These are phyloP conservation scores for Jaenimonas drosophilae DNA, from an alignment of 208 protist species.

Conservation along the genomic window DNA sequence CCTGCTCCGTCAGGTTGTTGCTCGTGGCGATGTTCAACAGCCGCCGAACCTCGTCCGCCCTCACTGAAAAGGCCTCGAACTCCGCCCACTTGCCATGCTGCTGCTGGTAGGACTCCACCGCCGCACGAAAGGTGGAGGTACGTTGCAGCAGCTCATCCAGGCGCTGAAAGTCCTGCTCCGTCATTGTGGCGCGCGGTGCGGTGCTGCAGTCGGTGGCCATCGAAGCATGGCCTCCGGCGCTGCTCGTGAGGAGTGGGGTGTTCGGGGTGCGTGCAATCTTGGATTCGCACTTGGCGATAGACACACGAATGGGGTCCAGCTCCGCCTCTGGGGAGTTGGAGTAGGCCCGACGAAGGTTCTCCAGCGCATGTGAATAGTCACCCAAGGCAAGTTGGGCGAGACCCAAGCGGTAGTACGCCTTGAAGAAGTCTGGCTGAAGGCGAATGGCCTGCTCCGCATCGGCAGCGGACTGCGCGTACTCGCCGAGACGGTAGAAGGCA, in stretches of 20 bases:
- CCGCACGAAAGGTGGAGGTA: slow-evolving; percentile 1
- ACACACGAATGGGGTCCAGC: slow-evolving; percentile 16
- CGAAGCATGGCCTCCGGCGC: not conserved
- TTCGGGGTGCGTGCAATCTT: slow-evolving; percentile 32
- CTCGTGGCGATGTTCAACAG: slow-evolving; percentile 35
- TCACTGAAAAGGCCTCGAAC: slow-evolving; percentile 26
- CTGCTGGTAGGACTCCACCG: slow-evolving; percentile 6
- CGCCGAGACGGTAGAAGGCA: slow-evolving; percentile 38
- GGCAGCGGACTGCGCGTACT: slow-evolving; percentile 19
- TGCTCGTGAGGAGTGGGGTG: slow-evolving; percentile 20
- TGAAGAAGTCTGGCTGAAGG: slow-evolving; percentile 40
- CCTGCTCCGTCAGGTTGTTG: slow-evolving; percentile 12
- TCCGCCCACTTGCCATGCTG: slow-evolving; percentile 9
- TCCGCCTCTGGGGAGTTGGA: slow-evolving; percentile 16
- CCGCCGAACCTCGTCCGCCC: slow-evolving; percentile 16
- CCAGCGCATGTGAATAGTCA: slow-evolving; percentile 22
- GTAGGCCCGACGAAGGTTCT: slow-evolving; percentile 25
- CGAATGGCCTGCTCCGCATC: slow-evolving; percentile 33
- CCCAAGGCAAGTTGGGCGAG: slow-evolving; percentile 24
- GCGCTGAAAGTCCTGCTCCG: too few species aligned
- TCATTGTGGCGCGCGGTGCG: not conserved
- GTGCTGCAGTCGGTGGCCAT: not conserved
- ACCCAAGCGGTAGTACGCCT: slow-evolving; percentile 47
- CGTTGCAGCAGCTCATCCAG: not conserved
- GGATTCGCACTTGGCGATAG: slow-evolving; percentile 53